Base-by-base conservation (phyloP, 108 stramenopile genomes). In the Skeletonema tropicum region DNA sequence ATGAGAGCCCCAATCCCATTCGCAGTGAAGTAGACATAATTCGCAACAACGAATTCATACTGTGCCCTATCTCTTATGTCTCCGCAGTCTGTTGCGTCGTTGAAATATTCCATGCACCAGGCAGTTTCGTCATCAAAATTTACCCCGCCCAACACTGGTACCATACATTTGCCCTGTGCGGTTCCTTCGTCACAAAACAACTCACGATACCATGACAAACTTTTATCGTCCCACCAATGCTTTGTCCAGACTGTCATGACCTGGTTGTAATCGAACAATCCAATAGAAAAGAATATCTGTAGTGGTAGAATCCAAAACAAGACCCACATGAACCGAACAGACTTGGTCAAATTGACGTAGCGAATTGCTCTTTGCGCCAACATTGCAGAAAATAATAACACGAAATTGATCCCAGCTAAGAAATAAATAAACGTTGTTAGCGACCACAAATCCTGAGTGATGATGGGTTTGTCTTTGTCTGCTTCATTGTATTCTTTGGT, bases 281-380 rank as follows among this genome's bases (percentile, higher is more conserved):
- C 76, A 49, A 85, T 81, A 67, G 62, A 67, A 30, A 81, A 42
- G 42, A 83, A 83, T 11, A 83, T 76, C 30, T 83, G 79, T 19
- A 86, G 45, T 6, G 86, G 86, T 41, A 86, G 32, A 9, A 86
- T 55, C 87, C 89, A 93, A 23, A 89, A 79, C 42, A 94, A 52
- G 21, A 70, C 66, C 93, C 93, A 94, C 64, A 92, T 74, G 55
- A 85, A 94, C 13, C 90, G 83, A 73, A 92, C 86, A 23, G 87
- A 84, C 17, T 86, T 86, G 26, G 89, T 68, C 36, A 94, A 42
- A 79, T 94, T 90, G 15, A 94, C 90, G 31, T 89, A 75, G 61
- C 80, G 77, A 11, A 94, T 72, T 3, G 85, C 85, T 12, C 86
- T 78, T 48, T 87, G 74, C 0, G 90, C 86, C 39, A 89, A 69